These are phyloP conservation scores for Rhodomyrtus tomentosa DNA, from an alignment of 345 rosid genomes.

Conservation along the genomic window DNA sequence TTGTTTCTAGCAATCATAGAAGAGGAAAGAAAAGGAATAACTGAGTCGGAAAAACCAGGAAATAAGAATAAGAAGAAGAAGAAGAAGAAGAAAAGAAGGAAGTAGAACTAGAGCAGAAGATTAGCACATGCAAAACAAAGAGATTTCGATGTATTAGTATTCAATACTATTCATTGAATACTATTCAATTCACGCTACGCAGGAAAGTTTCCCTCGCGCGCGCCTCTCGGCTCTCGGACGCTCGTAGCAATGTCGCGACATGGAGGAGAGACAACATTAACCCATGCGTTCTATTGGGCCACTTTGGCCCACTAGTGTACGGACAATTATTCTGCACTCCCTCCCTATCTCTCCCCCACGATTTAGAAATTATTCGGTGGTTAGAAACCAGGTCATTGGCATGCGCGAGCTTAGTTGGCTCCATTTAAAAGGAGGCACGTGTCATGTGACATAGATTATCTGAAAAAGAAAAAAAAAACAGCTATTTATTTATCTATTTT, in stretches of 20 bases:
- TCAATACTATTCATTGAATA: no score
- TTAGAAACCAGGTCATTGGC: no score
- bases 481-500: no score
- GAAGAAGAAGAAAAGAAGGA: not conserved
- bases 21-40: not conserved
- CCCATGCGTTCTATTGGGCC: not conserved
- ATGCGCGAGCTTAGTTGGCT: no score
- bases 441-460: no score
- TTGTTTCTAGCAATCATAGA: not conserved
- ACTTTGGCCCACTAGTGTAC: not conserved
- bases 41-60: no score
- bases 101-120: not conserved
- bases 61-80: no score
- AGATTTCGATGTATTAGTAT: no score
- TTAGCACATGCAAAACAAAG: not conserved
- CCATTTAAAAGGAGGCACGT: no score
- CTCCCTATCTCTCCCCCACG: not conserved
- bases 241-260: not conserved
- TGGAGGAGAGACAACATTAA: not conserved
- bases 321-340: not conserved
- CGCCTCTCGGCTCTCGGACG: not conserved
- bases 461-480: no score
- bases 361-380: no score
- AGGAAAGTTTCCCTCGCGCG: not conserved
- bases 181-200: not conserved